Evolutionary conservation across 768 basidiomycete genomes (phyloP).

Genomic region (Calocera cornea): DNA sequence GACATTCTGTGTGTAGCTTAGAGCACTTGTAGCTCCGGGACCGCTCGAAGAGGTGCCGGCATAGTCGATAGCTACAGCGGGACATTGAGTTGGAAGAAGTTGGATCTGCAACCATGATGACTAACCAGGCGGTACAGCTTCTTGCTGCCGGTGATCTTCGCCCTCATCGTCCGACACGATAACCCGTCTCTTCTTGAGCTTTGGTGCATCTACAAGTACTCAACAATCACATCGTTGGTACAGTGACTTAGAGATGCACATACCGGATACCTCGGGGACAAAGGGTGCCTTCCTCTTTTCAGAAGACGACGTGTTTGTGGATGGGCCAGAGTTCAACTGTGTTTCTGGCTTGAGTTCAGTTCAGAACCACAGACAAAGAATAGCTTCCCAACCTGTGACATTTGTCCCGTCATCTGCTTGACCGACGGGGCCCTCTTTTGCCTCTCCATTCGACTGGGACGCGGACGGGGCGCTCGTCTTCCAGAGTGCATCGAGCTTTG

Average conservation of each 20-base stretch:
- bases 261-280: background rate
- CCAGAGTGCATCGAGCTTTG: conserved; percentile 70
- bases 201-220: background rate
- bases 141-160: background rate
- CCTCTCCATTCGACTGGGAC: conserved; percentile 14
- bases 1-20: background rate
- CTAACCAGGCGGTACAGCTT: background rate
- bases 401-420: no score
- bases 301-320: background rate
- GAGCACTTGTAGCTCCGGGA: no score
- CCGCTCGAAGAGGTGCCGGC: no score
- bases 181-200: background rate
- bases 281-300: background rate
- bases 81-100: no score
- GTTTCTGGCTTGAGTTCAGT: no score
- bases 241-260: background rate
- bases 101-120: background rate
- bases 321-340: no score
- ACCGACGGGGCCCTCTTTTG: no score
- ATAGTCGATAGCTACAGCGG: no score
- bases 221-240: background rate
- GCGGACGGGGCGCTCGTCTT: conserved; percentile 10
- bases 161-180: conserved; percentile 7
- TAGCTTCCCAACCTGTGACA: no score
- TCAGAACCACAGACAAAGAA: no score